Percentiles rank a stretch among this genome's conserved stretches.
These are phyloP conservation scores for Fusarium globosum DNA, from an alignment of 2,329 filamentous ascomycete genomes.

Conservation along the genomic window DNA sequence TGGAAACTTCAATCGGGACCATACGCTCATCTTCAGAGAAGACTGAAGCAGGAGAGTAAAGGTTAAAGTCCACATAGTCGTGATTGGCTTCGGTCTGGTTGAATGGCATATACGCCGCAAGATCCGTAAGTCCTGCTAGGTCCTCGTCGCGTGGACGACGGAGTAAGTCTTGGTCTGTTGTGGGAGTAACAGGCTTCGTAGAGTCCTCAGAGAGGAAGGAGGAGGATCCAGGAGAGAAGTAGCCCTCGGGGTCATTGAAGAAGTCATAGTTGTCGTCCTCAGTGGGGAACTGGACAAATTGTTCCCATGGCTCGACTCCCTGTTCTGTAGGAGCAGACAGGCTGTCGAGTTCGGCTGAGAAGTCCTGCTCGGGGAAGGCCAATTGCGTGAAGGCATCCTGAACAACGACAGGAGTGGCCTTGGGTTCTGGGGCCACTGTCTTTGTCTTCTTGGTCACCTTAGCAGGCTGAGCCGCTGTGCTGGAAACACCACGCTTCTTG, in stretches of 20 bases:
- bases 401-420: constrained; percentile 10
- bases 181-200: constrained; percentile 45
- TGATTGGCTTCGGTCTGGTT: constrained; percentile 37
- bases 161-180: constrained; percentile 38
- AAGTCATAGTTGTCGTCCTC: constrained; percentile 57
- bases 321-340: constrained; percentile 24
- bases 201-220: constrained; percentile 44
- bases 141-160: background rate
- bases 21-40: constrained; percentile 62
- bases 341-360: constrained; percentile 40
- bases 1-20: constrained; percentile 45
- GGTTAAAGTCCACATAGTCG: constrained; percentile 66
- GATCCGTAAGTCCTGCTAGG: constrained; percentile 12
- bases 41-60: constrained; percentile 63
- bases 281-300: constrained; percentile 59
- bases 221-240: constrained; percentile 54
- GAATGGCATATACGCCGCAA: constrained; percentile 37
- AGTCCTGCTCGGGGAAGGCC: constrained; percentile 33
- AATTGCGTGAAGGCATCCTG: constrained; percentile 23
- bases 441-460: constrained; percentile 58
- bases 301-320: constrained; percentile 54
- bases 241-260: constrained; percentile 56
- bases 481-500: constrained; percentile 58
- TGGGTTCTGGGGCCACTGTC: constrained; percentile 33
- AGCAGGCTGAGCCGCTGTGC: constrained; percentile 44